Percentiles rank a stretch among this genome's conserved stretches.
phyloP scores from a whole-genome alignment of 2,329 filamentous ascomycete species.

The Colletotrichum tabaci region DNA sequence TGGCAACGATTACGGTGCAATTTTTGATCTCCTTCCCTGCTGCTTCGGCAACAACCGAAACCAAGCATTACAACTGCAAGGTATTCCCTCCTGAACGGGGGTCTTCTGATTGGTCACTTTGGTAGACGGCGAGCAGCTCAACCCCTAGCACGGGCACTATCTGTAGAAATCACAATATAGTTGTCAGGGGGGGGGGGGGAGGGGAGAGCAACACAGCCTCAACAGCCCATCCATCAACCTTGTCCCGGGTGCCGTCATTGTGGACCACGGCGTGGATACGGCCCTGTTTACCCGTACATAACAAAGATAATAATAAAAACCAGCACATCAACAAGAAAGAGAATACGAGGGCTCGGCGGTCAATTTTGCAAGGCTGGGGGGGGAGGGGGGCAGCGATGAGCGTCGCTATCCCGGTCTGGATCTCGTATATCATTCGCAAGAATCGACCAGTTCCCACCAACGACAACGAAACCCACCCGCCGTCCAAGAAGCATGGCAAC shows the following conservation, averaged over 20 bases:
- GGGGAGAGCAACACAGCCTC: background rate
- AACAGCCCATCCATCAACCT: background rate
- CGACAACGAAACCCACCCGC: background rate
- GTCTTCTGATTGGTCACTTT: too few species aligned
- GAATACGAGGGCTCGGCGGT: slow-evolving; percentile 3
- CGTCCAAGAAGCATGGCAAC: too few species aligned
- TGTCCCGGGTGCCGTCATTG: background rate
- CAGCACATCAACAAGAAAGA: background rate
- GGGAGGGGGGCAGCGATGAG: background rate
- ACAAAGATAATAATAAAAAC: background rate
- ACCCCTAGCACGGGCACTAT: too few species aligned
- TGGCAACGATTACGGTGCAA: too few species aligned
- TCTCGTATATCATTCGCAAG: background rate
- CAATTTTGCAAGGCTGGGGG: background rate
- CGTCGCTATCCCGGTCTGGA: background rate
- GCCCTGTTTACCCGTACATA: background rate
- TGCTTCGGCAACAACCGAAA: too few species aligned
- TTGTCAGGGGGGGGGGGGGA: too few species aligned
- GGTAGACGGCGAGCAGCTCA: too few species aligned
- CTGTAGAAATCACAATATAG: too few species aligned
- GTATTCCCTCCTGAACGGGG: too few species aligned
- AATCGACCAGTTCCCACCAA: slow-evolving; percentile 2
- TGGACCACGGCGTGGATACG: background rate
- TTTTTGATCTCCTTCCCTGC: too few species aligned
- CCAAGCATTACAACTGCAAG: too few species aligned